Evolutionary conservation across 768 basidiomycete genomes (phyloP), one percentile per base, ranked within the genome.

Genomic region (Mycena pura): DNA sequence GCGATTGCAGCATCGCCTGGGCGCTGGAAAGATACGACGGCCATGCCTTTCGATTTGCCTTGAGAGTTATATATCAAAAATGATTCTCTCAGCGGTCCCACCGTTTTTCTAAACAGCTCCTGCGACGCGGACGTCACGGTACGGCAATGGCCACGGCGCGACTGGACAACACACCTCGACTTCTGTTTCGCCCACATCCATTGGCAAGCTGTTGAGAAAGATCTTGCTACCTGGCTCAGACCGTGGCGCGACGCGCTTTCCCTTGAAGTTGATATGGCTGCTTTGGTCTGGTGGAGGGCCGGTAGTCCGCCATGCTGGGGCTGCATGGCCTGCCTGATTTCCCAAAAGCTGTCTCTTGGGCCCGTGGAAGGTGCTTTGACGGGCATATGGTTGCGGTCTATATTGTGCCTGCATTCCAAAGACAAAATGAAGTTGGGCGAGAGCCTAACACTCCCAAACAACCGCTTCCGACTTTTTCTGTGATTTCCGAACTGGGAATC

Each of bases 41-140:
- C 91, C 90, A 92, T 92, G 19, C 91, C 91, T 68, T 90, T 92
- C 43, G 90, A 89, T 53, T 79, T 81, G 0, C 86, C 91, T 67
- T 91, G 86, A 3, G 84, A 86, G 72, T 92, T 93, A 77, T 90
- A 89, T 17, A 92, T 82, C 67, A 92, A 68, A 62, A 92, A 89
- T 25, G 77, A 80, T 38, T 92, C 90, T 69, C 81, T 86, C 60
- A 92, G 71, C 0, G 90, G 89, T 4, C 91, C 91, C 22, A 93
- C 81, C 0, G 91, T 93, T 73, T 88, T 91, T 63, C 77, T 82
- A 73, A 93, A 92, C 50, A 93, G 77, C 38, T 90, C 87, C 91
- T 93, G n/a, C 3, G 21, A 9, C 5, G 22, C 34, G 28, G 10
- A 21, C 32, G 14, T 24, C 6, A 9, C 25, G 25, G 10, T 2